Evolutionary conservation across 148 eudicot genomes (phyloP), one percentile per base, ranked within the genome.

Genomic region (Mesembryanthemum crystallinum): DNA sequence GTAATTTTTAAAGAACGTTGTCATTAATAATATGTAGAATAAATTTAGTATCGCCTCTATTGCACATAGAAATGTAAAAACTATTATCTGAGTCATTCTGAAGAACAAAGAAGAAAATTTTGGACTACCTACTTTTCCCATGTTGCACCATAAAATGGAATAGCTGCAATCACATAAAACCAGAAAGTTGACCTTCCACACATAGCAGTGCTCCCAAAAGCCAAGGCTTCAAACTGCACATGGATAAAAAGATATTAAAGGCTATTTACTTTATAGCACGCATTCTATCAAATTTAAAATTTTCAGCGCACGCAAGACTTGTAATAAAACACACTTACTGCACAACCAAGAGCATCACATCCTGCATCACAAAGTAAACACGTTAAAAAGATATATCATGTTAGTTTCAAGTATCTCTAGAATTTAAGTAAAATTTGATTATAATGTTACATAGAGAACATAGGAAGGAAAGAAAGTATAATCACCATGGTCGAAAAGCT

Each of bases 401-500:
- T 55, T 47, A 32, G 43, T 32, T 32, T 27, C 47, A 69, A 77
- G 7, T 13, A 33, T 9, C 18, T 14, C 45, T 15, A 49, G 11
- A 70, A 49, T 13, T 28, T 17, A 7, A 5, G 5, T 55, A 2
- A 10, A 23, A 24, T 17, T 60, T 58, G 29, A 23, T 27, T 20
- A 25, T 33, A 4, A 18, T 1, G 0, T 27, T 8, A 23, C 61
- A 23, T 15, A 42, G 30, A 29, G 32, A 23, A 68, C 10, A 32
- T 55, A 51, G 43, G 39, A 30, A 73, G 12, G 15, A 60, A 52
- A 28, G 65, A 74, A 64, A 73, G 6, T 43, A 69, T 69, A 64
- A 45, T 86, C 76, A 92, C 99, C 97, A 84, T 92, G 97, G 71
- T 96, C 99, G 85, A 92, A 96, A 77, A 96, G 97, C 82, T 92